phyloP scores from a whole-genome alignment of 805 yeast species.

The Nakazawaea holstii region DNA sequence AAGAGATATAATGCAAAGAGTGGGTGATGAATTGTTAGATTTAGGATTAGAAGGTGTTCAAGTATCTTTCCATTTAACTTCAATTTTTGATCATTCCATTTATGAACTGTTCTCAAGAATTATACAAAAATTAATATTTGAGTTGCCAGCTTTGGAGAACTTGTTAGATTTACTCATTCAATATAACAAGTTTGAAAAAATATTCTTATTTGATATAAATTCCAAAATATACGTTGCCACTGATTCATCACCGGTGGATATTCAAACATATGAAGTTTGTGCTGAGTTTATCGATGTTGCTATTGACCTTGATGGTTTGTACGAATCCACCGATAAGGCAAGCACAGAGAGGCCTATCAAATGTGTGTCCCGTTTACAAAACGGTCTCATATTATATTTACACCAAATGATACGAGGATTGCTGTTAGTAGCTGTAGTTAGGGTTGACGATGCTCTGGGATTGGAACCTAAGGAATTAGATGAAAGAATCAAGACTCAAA shows the following conservation, averaged over 20 bases:
- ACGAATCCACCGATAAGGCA: slow-evolving; percentile 26
- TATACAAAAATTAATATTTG: slow-evolving; percentile 86
- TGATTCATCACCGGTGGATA: slow-evolving; percentile 92
- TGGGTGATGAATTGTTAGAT: slow-evolving; percentile 87
- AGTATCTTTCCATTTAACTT: slow-evolving; percentile 84
- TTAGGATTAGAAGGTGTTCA: slow-evolving; percentile 89
- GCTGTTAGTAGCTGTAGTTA: slow-evolving; percentile 82
- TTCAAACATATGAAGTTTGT: slow-evolving; percentile 93
- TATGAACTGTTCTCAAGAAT: slow-evolving; percentile 94
- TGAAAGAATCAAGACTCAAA: slow-evolving; percentile 34
- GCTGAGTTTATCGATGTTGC: slow-evolving; percentile 96
- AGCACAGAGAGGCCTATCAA: slow-evolving; percentile 23
- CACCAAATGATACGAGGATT: slow-evolving; percentile 91
- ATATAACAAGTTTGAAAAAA: slow-evolving; percentile 87
- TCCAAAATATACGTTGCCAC: slow-evolving; percentile 95
- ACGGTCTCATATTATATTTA: slow-evolving; percentile 78
- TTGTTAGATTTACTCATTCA: slow-evolving; percentile 84
- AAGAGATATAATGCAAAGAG: slow-evolving; percentile 92
- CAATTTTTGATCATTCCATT: slow-evolving; percentile 92
- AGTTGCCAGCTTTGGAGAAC: slow-evolving; percentile 82
- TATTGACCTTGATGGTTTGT: slow-evolving; percentile 76
- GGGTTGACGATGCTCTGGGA: slow-evolving; percentile 46
- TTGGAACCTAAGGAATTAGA: slow-evolving; percentile 17
- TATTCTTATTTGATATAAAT: slow-evolving; percentile 85
- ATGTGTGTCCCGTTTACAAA: slow-evolving; percentile 71